These are phyloP conservation scores for Hibiscus tridactylites DNA, from an alignment of 345 rosid species.

Conservation along the genomic window DNA sequence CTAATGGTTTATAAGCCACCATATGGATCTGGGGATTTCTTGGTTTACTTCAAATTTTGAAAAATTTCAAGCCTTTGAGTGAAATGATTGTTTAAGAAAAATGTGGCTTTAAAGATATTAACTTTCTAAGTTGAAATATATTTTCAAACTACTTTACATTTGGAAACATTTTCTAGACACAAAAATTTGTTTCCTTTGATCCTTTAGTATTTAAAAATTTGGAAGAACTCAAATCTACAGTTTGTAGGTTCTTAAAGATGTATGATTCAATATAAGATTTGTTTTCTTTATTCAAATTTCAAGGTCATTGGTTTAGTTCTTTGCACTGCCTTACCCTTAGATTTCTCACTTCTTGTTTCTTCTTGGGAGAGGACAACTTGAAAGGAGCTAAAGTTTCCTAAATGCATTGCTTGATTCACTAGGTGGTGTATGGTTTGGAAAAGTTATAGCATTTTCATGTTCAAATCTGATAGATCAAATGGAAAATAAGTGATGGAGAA, in stretches of 20 bases:
- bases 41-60: conserved; percentile 1
- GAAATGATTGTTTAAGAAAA: conserved; percentile 3
- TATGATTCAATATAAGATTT: not conserved
- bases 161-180: conserved; percentile 13
- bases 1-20: not conserved
- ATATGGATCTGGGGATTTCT: conserved; percentile 8
- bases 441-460: not conserved
- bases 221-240: conserved; percentile 7
- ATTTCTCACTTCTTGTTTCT: too few relatives aligned
- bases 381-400: not conserved
- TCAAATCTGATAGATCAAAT: conserved; percentile 1
- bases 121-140: not conserved
- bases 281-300: not conserved
- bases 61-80: conserved; percentile 4
- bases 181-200: conserved; percentile 2
- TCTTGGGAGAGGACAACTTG: not conserved
- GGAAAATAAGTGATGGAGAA: not conserved
- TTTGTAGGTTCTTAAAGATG: not conserved
- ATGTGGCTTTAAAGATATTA: not conserved
- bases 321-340: not conserved
- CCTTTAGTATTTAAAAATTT: not conserved
- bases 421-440: not conserved
- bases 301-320: not conserved
- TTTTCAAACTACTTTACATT: not conserved
- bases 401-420: not conserved